Conservation (phyloP, 2,329 filamentous ascomycete genomes). For the Penicillium occitanis region DNA sequence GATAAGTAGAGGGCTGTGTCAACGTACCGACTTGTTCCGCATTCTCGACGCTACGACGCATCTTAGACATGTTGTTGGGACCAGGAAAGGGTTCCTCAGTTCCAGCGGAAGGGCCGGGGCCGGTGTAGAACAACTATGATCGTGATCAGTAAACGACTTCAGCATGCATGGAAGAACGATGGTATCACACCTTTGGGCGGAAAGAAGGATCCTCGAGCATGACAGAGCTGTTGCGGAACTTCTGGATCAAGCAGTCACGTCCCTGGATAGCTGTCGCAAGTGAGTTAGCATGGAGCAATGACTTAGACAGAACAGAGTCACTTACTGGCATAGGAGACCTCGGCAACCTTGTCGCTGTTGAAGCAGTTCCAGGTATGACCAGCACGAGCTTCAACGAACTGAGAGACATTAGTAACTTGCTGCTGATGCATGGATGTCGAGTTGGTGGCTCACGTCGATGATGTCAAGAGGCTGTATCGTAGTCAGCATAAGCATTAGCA, state of each 20-base stretch:
- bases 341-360: slow-evolving; percentile 79
- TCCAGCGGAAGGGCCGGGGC: slow-evolving; percentile 57
- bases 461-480: slow-evolving; percentile 65
- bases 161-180: slow-evolving; percentile 39
- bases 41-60: slow-evolving; percentile 83
- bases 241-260: slow-evolving; percentile 83
- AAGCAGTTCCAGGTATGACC: slow-evolving; percentile 78
- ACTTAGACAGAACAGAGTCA: slow-evolving; percentile 23
- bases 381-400: slow-evolving; percentile 71
- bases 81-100: slow-evolving; percentile 72
- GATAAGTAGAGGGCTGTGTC: neutral
- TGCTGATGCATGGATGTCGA: neutral
- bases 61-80: slow-evolving; percentile 82
- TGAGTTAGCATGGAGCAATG: neutral
- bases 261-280: slow-evolving; percentile 74
- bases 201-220: slow-evolving; percentile 84
- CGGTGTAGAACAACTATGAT: slow-evolving; percentile 55
- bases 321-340: slow-evolving; percentile 93
- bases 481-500: slow-evolving; percentile 38
- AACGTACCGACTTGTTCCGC: slow-evolving; percentile 75
- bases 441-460: slow-evolving; percentile 59
- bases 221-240: slow-evolving; percentile 94
- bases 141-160: neutral
- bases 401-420: slow-evolving; percentile 18
- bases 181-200: slow-evolving; percentile 69